These are phyloP conservation scores for Lasiosphaeria miniovina DNA, from an alignment of 495 filamentous ascomycete genomes.

Conservation along the genomic window DNA sequence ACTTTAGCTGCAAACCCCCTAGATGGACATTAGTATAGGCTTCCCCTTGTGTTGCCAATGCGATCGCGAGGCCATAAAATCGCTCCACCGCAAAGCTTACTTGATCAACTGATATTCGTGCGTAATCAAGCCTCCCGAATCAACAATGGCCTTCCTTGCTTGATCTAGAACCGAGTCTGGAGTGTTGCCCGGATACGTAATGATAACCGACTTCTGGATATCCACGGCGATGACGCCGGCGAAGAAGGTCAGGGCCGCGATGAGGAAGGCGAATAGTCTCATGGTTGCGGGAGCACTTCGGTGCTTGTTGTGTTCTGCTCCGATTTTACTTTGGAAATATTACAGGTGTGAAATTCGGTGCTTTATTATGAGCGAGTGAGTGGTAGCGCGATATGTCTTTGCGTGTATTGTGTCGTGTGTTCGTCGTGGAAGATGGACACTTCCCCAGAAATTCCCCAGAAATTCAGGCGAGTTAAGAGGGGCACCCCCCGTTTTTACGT, in stretches of 20 bases:
- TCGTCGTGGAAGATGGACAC: not conserved
- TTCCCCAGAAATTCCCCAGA: slow-evolving; percentile 11
- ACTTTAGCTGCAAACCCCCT: slow-evolving; percentile 78
- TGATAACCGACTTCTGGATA: slow-evolving; percentile 66
- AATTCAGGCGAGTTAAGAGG: slow-evolving; percentile 6
- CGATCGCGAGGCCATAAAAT: slow-evolving; percentile 2
- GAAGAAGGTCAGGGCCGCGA: slow-evolving; percentile 53
- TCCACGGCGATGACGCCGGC: slow-evolving; percentile 54
- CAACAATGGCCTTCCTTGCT: slow-evolving; percentile 66
- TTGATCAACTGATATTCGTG: slow-evolving; percentile 59
- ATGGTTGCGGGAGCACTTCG: slow-evolving; percentile 41
- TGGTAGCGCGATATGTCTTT: not conserved
- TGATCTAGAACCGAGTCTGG: slow-evolving; percentile 64
- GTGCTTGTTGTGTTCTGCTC: not conserved
- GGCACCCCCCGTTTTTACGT: slow-evolving; percentile 8
- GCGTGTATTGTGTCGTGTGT: not conserved
- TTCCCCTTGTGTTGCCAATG: slow-evolving; percentile 11
- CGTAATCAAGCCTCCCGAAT: slow-evolving; percentile 59
- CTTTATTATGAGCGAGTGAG: too few species aligned
- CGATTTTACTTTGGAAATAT: not conserved
- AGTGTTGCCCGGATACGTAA: slow-evolving; percentile 72
- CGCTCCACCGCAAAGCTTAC: slow-evolving; percentile 34
- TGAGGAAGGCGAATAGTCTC: slow-evolving; percentile 54
- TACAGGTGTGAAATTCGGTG: too few species aligned
- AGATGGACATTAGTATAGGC: slow-evolving; percentile 5